Evolutionary conservation across 176 grass and related monocot genomes (phyloP).

Genomic region (Ananas comosus): DNA sequence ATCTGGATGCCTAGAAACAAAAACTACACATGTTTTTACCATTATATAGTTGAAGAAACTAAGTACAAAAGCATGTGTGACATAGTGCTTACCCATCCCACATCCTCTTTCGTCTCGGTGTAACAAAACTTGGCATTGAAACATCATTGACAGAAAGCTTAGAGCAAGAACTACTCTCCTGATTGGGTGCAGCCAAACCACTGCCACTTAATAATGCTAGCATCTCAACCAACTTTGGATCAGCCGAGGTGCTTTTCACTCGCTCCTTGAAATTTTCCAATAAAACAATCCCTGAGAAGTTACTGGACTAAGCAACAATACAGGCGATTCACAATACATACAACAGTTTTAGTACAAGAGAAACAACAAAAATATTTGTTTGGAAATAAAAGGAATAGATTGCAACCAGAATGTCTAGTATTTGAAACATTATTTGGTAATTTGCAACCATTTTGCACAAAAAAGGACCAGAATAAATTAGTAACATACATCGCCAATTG

Average conservation of each 20-base stretch:
- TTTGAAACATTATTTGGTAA: not conserved
- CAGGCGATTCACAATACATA: slow-evolving; percentile 7
- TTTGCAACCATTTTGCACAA: not conserved
- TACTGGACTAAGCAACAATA: not conserved
- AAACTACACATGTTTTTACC: not conserved
- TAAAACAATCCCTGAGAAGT: slow-evolving; percentile 43
- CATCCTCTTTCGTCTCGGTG: slow-evolving; percentile 19
- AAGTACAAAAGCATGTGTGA: not conserved
- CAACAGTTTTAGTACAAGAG: not conserved
- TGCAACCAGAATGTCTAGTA: not conserved
- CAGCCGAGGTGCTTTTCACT: slow-evolving; percentile 9
- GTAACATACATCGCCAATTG: too few species aligned
- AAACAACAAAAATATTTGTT: slow-evolving; percentile 1
- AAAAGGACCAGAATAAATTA: too few species aligned
- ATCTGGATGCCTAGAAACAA: not conserved
- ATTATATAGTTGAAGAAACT: not conserved
- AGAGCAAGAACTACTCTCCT: not conserved
- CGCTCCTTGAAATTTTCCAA: slow-evolving; percentile 39
- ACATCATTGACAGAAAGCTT: not conserved
- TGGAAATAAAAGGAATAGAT: not conserved
- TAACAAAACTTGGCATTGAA: slow-evolving; percentile 2
- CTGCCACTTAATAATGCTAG: slow-evolving; percentile 27
- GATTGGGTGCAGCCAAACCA: not conserved
- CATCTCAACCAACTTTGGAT: slow-evolving; percentile 26
- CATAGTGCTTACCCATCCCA: slow-evolving; percentile 33